phyloP scores from a whole-genome alignment of 2,329 filamentous ascomycete species.

The Penicillium sp. region DNA sequence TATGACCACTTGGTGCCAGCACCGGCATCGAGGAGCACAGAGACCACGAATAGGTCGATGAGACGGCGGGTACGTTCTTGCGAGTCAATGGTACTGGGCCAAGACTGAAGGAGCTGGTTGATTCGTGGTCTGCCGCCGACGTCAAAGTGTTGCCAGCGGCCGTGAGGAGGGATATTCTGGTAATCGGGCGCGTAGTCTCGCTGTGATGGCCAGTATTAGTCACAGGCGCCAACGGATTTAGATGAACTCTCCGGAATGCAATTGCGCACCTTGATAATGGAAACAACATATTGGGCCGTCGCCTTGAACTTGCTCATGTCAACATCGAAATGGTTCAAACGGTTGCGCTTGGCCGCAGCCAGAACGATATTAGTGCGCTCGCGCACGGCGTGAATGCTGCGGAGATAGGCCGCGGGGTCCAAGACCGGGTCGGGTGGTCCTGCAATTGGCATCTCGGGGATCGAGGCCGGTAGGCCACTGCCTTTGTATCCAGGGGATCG shows the following conservation, averaged over 20 bases:
- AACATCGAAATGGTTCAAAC: conserved; percentile 83
- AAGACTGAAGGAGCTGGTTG: conserved; percentile 52
- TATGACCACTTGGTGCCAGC: conserved; percentile 91
- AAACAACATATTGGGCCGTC: conserved; percentile 83
- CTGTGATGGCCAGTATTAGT: conserved; percentile 43
- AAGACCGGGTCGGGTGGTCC: conserved; percentile 82
- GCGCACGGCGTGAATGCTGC: conserved; percentile 84
- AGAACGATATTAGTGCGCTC: conserved; percentile 74
- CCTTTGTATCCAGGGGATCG: conserved; percentile 53
- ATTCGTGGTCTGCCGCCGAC: conserved; percentile 59
- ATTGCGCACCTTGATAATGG: conserved; percentile 79
- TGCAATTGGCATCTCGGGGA: conserved; percentile 78
- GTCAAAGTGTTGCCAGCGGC: conserved; percentile 67
- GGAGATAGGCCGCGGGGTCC: conserved; percentile 86
- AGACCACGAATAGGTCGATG: conserved; percentile 65
- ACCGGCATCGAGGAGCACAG: conserved; percentile 67
- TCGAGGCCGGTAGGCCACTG: conserved; percentile 51
- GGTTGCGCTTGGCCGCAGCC: conserved; percentile 74
- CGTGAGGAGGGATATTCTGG: conserved; percentile 77
- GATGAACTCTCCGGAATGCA: not conserved
- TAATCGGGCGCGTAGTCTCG: conserved; percentile 71
- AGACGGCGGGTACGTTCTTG: conserved; percentile 57
- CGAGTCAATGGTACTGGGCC: conserved; percentile 53
- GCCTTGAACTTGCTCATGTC: conserved; percentile 82
- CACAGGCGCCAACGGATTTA: not conserved